These are phyloP conservation scores for Hemisphaericaspora xylanilytica DNA, from an alignment of 1,139 yeast species.

Conservation along the genomic window DNA sequence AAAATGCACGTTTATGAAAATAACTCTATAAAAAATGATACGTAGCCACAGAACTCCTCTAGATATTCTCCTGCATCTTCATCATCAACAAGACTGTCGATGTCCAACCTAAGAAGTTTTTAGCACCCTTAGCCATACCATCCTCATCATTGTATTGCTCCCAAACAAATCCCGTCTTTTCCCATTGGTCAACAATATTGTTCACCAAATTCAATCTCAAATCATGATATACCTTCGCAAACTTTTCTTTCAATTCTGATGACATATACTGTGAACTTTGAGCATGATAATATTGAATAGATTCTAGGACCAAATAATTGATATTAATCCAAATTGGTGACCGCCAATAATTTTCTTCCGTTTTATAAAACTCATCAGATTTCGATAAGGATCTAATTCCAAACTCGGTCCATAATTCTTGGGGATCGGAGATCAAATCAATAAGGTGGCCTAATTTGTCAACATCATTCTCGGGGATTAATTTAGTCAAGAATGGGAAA, in stretches of 20 bases:
- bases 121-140: constrained; percentile 79
- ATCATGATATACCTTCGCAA: constrained; percentile 43
- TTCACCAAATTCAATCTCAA: constrained; percentile 66
- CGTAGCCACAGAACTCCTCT: no score
- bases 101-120: constrained; percentile 95
- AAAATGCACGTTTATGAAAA: not conserved
- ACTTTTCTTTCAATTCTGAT: constrained; percentile 34
- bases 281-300: constrained; percentile 54
- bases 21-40: not conserved
- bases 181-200: constrained; percentile 69
- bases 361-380: constrained; percentile 61
- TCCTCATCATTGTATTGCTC: constrained; percentile 82
- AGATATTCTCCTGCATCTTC: constrained; percentile 63
- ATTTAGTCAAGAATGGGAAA: constrained; percentile 78
- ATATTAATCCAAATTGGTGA: constrained; percentile 94
- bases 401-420: constrained; percentile 70
- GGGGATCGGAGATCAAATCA: constrained; percentile 61
- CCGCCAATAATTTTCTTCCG: constrained; percentile 93
- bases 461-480: constrained; percentile 53
- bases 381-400: constrained; percentile 85
- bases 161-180: constrained; percentile 78
- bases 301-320: constrained; percentile 77
- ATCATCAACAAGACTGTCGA: constrained; percentile 77
- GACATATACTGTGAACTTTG: constrained; percentile 22
- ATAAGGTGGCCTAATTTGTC: constrained; percentile 52